Evolutionary conservation across 352 stramenopile species (phyloP).

Genomic region (Thraustochytrium striatum): DNA sequence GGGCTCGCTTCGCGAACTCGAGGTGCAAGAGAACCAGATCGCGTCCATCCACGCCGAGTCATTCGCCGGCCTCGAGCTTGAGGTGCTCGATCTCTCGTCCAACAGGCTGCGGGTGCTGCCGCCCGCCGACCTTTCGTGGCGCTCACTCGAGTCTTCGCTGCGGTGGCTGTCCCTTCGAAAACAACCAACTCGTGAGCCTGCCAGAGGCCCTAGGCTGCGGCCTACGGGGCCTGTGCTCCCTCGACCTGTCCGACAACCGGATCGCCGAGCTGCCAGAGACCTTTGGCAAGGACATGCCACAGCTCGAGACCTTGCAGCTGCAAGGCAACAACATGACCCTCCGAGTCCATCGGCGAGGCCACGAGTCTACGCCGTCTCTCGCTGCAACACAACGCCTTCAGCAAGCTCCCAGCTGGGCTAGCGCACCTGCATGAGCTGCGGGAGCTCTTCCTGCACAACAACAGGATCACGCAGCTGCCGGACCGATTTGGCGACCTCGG

Average conservation of each 20-base stretch:
- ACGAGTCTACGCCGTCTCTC: background rate
- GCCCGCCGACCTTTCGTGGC: background rate
- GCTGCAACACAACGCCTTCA: constrained; percentile 32
- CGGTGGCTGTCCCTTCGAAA: background rate
- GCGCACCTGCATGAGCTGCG: background rate
- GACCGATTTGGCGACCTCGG: constrained; percentile 19
- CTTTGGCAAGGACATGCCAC: constrained; percentile 5
- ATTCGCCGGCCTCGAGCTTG: background rate
- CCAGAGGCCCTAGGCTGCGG: background rate
- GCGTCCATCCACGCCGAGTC: background rate
- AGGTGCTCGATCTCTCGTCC: background rate
- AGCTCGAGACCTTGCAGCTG: background rate
- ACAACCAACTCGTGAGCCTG: constrained; percentile 9
- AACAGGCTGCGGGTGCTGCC: constrained; percentile 11
- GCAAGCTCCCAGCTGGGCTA: constrained; percentile 2
- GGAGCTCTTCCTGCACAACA: constrained; percentile 22
- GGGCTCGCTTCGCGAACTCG: background rate
- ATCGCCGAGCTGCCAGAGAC: background rate
- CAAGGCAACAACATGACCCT: constrained; percentile 29
- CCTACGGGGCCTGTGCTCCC: background rate
- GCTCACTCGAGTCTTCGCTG: background rate
- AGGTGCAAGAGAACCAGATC: constrained; percentile 9
- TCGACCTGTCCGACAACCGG: constrained; percentile 27
- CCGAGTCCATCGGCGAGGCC: background rate
- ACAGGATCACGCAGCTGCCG: constrained; percentile 1